Percentiles rank a stretch among this genome's conserved stretches.
Evolutionary conservation across 2,329 filamentous ascomycete genomes (phyloP).

Genomic region (Diaporthe sp.): DNA sequence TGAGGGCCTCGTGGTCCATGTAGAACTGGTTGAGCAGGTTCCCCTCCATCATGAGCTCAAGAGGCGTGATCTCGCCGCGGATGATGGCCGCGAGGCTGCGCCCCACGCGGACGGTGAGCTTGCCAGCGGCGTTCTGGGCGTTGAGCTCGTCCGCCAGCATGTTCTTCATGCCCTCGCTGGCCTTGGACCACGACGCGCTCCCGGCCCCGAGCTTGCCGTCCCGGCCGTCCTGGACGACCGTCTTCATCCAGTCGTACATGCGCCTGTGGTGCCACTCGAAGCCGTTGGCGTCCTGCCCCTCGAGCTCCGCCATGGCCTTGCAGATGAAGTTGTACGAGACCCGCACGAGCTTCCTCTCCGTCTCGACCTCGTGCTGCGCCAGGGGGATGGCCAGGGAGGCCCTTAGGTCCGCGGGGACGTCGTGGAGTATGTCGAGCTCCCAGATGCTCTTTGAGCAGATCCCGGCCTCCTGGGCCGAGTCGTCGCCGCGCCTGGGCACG

Average conservation of each 20-base stretch:
- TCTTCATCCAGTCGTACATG: constrained; percentile 13
- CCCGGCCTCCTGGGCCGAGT: not conserved
- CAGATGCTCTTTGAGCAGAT: constrained; percentile 8
- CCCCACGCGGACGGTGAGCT: constrained; percentile 43
- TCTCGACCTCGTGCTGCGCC: not conserved
- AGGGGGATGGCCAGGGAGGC: not conserved
- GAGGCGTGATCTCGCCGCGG: constrained; percentile 43
- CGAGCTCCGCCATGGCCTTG: not conserved
- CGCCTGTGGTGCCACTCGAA: not conserved
- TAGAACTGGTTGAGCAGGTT: constrained; percentile 47
- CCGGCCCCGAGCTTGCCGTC: not conserved
- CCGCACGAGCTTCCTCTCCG: constrained; percentile 14
- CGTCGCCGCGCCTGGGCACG: constrained; percentile 1
- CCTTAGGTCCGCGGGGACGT: constrained; percentile 2
- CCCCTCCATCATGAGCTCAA: constrained; percentile 48
- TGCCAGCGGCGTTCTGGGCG: constrained; percentile 40
- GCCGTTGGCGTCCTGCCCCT: not conserved
- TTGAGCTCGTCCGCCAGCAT: constrained; percentile 29
- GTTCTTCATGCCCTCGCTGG: not conserved
- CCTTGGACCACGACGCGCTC: not conserved
- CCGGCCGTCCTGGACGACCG: not conserved
- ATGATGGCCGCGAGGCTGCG: constrained; percentile 46
- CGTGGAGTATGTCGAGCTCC: constrained; percentile 17
- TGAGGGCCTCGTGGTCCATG: constrained; percentile 35
- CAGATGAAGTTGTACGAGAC: constrained; percentile 28